These are phyloP conservation scores for Stephania yunnanensis DNA, from an alignment of 164 flowering plant genomes.

Conservation along the genomic window DNA sequence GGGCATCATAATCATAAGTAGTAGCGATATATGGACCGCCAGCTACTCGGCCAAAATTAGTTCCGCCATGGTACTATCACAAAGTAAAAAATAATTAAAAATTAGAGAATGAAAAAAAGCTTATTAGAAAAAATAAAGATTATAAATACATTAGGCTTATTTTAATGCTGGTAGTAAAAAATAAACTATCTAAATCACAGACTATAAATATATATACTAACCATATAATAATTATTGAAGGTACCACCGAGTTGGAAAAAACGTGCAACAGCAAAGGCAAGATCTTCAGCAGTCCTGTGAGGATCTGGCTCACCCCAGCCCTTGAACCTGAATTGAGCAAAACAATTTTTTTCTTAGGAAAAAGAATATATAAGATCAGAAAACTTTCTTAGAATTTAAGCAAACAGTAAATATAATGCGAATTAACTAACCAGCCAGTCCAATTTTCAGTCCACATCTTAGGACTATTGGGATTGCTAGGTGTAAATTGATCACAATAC, in stretches of 20 bases:
- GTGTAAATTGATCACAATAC: neutral
- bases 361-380: neutral
- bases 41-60: constrained; percentile 14
- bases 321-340: constrained; percentile 6
- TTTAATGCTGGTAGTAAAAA: neutral
- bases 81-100: neutral
- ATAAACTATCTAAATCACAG: neutral
- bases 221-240: constrained; percentile 10
- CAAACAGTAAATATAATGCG: neutral
- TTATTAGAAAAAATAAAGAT: too few relatives aligned
- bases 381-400: neutral
- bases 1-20: constrained; percentile 17
- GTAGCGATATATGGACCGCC: constrained; percentile 15
- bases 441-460: constrained; percentile 1
- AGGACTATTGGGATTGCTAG: neutral
- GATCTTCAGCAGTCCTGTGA: constrained; percentile 10
- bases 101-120: neutral
- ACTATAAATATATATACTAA: neutral
- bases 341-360: neutral
- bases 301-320: constrained; percentile 8
- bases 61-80: constrained; percentile 11
- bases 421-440: constrained; percentile 2
- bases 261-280: constrained; percentile 6
- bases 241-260: constrained; percentile 8
- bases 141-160: neutral